Evolutionary conservation across 371 early-diverging fungal species (phyloP).

Genomic region (Mucor sp.): DNA sequence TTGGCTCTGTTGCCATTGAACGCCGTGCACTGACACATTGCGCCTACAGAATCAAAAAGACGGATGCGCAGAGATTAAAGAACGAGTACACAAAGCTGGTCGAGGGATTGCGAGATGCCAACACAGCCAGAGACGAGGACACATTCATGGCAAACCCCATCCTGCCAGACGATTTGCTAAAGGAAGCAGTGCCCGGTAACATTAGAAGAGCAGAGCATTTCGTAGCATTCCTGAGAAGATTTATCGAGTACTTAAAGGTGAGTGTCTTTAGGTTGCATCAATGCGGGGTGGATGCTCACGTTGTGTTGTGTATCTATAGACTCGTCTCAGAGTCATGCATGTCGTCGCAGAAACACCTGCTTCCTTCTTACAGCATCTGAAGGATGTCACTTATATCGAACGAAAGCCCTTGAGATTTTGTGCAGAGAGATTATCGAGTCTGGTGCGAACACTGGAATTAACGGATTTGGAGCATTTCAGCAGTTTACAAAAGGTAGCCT

Average conservation of each 20-base stretch:
- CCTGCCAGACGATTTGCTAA: slow-evolving; percentile 90
- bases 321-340: slow-evolving; percentile 96
- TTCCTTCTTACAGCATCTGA: slow-evolving; percentile 92
- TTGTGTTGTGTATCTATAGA: slow-evolving; percentile 49
- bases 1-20: neutral
- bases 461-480: slow-evolving; percentile 88
- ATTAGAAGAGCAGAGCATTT: slow-evolving; percentile 98
- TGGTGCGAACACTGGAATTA: slow-evolving; percentile 90
- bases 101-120: slow-evolving; percentile 84
- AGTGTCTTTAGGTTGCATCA: neutral
- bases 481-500: slow-evolving; percentile 86
- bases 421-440: slow-evolving; percentile 89
- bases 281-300: neutral
- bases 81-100: slow-evolving; percentile 89
- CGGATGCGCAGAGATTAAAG: slow-evolving; percentile 85
- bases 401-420: slow-evolving; percentile 93
- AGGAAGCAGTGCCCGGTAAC: slow-evolving; percentile 98
- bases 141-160: slow-evolving; percentile 81
- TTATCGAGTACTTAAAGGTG: slow-evolving; percentile 98
- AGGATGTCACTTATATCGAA: slow-evolving; percentile 94
- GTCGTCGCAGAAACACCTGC: slow-evolving; percentile 96
- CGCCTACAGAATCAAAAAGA: slow-evolving; percentile 71
- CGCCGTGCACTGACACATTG: neutral
- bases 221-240: slow-evolving; percentile 94
- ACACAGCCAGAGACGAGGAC: slow-evolving; percentile 74